Percentiles rank a stretch among this genome's conserved stretches.
These are phyloP conservation scores for Bisporella sp. DNA, from an alignment of 2,329 filamentous ascomycete genomes.

Conservation along the genomic window DNA sequence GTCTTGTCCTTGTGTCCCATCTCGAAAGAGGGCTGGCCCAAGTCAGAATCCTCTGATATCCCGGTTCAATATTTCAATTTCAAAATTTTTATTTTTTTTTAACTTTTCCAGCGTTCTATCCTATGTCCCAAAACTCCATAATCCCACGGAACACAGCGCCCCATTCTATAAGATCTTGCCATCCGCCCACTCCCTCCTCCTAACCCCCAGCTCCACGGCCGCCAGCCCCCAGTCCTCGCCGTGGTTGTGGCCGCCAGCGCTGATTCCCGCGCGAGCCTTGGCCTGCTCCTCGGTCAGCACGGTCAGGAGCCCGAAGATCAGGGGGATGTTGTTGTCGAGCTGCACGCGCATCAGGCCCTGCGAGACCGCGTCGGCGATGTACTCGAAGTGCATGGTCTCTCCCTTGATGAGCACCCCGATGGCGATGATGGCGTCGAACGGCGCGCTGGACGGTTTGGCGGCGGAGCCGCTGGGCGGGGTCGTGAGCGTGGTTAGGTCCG, in stretches of 20 bases:
- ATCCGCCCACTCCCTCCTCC: constrained; percentile 73
- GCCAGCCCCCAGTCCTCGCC: constrained; percentile 94
- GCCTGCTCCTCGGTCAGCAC: constrained; percentile 86
- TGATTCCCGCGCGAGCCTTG: constrained; percentile 71
- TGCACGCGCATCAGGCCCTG: constrained; percentile 94
- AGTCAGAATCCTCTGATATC: neutral
- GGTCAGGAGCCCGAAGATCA: constrained; percentile 89
- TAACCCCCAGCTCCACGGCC: constrained; percentile 88
- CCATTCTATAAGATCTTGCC: constrained; percentile 20
- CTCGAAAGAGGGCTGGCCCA: no score
- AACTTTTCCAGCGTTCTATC: neutral
- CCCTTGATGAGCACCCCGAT: constrained; percentile 97
- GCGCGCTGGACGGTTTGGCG: constrained; percentile 38
- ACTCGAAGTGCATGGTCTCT: constrained; percentile 99
- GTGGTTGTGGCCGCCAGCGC: constrained; percentile 85
- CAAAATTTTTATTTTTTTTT: neutral
- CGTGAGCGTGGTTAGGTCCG: constrained; percentile 53
- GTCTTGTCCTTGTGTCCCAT: no score
- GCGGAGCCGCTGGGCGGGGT: constrained; percentile 32
- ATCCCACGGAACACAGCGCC: no score
- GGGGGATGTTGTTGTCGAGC: constrained; percentile 79
- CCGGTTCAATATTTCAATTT: neutral
- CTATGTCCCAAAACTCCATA: no score
- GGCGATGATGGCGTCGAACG: constrained; percentile 92
- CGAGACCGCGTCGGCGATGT: constrained; percentile 86